Evolutionary conservation across 345 rosid genomes (phyloP), one percentile per base, ranked within the genome.

Genomic region (Fremontodendron californicum): DNA sequence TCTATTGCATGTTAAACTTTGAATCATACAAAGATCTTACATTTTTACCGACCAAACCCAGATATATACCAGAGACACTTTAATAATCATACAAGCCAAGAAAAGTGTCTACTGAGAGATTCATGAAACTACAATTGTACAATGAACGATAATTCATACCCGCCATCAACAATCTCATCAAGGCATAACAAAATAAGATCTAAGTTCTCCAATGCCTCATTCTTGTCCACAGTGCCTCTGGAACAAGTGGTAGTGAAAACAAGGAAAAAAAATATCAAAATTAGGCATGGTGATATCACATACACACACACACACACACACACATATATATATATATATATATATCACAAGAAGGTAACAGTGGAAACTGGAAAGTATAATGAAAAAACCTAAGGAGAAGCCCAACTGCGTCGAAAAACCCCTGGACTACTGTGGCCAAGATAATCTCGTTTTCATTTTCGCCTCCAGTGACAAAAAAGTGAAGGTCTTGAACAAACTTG

Each of bases 401-500:
- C 7, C 60, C 60, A 2, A 54, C 60, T 6, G 60, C 60, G 11
- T 54, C 60, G 21, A 54, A 54, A 54, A 54, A 54, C 0, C 60
- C 60, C 60, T 54, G 60, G 25, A 54, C 12, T n/a, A 54, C 60
- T n/a, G 60, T 21, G 8, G 60, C 60, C 60, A 54, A 54, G 60
- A 54, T 54, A 54, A 54, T 54, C 60, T 54, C 60, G 3, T 54
- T 94, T 82, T 94, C 97, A 70, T 90, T 87, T 82, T 92, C 96
- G 74, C 92, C 87, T 37, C 96, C 97, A 1, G 94, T 87, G 52
- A 92, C 93, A 83, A 90, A 94, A 83, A 94, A 92, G 88, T 89
- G 97, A 63, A 94, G 91, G 82, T 89, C 96, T 80, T 92, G 96
- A 65, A 85, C 90, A 73, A 92, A 89, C 88, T 92, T 92, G 88